Conservation (phyloP, 768 basidiomycete genomes). For the Mycena epipterygia region DNA sequence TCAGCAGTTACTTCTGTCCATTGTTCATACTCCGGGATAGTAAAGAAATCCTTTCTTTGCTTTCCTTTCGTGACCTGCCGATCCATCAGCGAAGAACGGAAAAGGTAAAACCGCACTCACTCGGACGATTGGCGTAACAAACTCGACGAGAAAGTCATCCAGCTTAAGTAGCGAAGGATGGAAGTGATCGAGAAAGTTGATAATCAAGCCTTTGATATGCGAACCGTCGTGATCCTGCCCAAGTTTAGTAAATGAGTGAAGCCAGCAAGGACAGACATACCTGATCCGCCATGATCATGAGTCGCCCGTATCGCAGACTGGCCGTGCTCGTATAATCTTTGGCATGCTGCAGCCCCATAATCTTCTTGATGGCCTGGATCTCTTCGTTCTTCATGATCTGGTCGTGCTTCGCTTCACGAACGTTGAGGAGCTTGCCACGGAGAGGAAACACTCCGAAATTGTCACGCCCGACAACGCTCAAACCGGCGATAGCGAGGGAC, state of each 20-base stretch:
- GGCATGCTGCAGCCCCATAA: constrained; percentile 95
- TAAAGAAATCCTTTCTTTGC: constrained; percentile 90
- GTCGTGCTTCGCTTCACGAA: constrained; percentile 95
- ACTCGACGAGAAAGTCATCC: constrained; percentile 95
- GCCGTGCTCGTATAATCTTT: constrained; percentile 82
- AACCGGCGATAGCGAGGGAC: constrained; percentile 93
- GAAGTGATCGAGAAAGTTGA: constrained; percentile 98
- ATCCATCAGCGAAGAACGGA: not conserved
- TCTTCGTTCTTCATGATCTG: constrained; percentile 99
- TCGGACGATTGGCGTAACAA: constrained; percentile 97
- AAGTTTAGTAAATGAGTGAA: constrained; percentile 1
- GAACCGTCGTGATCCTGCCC: constrained; percentile 98
- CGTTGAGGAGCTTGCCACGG: constrained; percentile 96
- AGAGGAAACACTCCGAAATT: constrained; percentile 98
- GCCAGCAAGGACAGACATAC: constrained; percentile 55
- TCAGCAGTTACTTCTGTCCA: constrained; percentile 88
- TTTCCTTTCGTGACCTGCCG: constrained; percentile 82
- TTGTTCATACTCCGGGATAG: constrained; percentile 95
- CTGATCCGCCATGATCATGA: constrained; percentile 99
- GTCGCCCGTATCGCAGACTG: constrained; percentile 88
- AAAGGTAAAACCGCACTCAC: constrained; percentile 57
- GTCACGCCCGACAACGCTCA: constrained; percentile 95
- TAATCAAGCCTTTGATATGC: constrained; percentile 99
- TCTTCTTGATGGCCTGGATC: constrained; percentile 97
- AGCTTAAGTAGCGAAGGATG: constrained; percentile 94